A percentile compares a stretch with the other conserved stretches of the same genome.
Evolutionary conservation across 202 grass and related monocot species (phyloP).

Genomic region (Tripidium arundinaceum): DNA sequence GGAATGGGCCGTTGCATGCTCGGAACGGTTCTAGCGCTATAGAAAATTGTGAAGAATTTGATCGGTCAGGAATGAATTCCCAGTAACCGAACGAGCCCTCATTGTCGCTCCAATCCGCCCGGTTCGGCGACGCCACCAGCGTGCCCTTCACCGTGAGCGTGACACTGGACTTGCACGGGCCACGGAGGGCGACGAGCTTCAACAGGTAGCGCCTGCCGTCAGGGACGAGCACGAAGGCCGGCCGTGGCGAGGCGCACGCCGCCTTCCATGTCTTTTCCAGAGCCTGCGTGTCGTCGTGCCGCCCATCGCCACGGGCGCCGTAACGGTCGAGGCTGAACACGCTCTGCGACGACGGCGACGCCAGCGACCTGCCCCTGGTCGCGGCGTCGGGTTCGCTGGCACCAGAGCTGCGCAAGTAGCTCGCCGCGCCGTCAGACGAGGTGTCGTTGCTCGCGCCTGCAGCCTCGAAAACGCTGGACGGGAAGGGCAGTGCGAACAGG

Average conservation of each 20-base stretch:
- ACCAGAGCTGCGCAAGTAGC: no score
- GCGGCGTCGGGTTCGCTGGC: neutral
- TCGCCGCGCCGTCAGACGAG: neutral
- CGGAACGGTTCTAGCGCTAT: no score
- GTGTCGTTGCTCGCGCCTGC: neutral
- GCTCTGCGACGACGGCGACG: neutral
- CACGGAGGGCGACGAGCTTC: slow-evolving; percentile 37
- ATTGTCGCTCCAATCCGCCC: slow-evolving; percentile 44
- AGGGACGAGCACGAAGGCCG: slow-evolving; percentile 54
- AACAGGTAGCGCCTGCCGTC: slow-evolving; percentile 42
- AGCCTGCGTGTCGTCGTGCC: slow-evolving; percentile 54
- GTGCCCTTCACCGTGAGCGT: slow-evolving; percentile 46
- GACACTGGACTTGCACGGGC: slow-evolving; percentile 55
- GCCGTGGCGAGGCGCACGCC: slow-evolving; percentile 45
- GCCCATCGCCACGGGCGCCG: slow-evolving; percentile 60
- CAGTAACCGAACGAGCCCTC: no score
- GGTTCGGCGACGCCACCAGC: slow-evolving; percentile 43
- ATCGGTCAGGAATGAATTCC: no score
- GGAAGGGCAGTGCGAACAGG: neutral
- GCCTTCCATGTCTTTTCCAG: slow-evolving; percentile 46
- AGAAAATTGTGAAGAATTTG: no score
- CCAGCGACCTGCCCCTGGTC: neutral
- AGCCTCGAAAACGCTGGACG: neutral
- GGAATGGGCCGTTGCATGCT: no score
- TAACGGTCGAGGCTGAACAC: slow-evolving; percentile 44